These are phyloP conservation scores for Zymoseptoria tritici DNA, from an alignment of 2,329 filamentous ascomycete genomes.

Conservation along the genomic window DNA sequence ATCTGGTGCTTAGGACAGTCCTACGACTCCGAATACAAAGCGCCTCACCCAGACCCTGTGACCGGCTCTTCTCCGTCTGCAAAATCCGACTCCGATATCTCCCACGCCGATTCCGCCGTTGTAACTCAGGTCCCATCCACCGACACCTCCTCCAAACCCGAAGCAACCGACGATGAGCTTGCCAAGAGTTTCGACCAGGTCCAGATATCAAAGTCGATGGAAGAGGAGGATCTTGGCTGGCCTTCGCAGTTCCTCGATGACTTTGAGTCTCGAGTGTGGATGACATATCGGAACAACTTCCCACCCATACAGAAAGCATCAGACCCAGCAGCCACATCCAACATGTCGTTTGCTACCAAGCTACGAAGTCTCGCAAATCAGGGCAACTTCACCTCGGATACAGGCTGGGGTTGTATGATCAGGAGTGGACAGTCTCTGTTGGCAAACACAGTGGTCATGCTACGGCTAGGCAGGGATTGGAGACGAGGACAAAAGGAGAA, in stretches of 20 bases:
- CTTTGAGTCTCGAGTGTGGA: conserved; percentile 89
- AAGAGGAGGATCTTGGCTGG: conserved; percentile 55
- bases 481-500: conserved; percentile 54
- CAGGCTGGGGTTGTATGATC: conserved; percentile 99
- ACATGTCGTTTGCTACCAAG: conserved; percentile 76
- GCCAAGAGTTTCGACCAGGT: conserved; percentile 24
- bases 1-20: conserved; percentile 72
- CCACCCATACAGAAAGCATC: conserved; percentile 69
- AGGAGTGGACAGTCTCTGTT: conserved; percentile 88
- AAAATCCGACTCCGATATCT: conserved; percentile 23
- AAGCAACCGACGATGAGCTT: conserved; percentile 18
- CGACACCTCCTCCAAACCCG: conserved; percentile 7
- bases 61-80: conserved; percentile 24
- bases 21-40: conserved; percentile 40
- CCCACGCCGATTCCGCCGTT: conserved; percentile 28
- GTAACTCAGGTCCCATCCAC: conserved; percentile 14
- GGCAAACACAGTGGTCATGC: conserved; percentile 70
- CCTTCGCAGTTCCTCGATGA: conserved; percentile 79
- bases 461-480: conserved; percentile 80
- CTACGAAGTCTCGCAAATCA: conserved; percentile 74
- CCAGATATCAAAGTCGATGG: conserved; percentile 23
- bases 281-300: conserved; percentile 91
- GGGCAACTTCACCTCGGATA: conserved; percentile 81
- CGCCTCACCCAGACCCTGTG: conserved; percentile 12
- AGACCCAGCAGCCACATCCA: conserved; percentile 61